Base-by-base conservation (phyloP, 371 early-diverging fungal species). In the Umbelopsis sp. region DNA sequence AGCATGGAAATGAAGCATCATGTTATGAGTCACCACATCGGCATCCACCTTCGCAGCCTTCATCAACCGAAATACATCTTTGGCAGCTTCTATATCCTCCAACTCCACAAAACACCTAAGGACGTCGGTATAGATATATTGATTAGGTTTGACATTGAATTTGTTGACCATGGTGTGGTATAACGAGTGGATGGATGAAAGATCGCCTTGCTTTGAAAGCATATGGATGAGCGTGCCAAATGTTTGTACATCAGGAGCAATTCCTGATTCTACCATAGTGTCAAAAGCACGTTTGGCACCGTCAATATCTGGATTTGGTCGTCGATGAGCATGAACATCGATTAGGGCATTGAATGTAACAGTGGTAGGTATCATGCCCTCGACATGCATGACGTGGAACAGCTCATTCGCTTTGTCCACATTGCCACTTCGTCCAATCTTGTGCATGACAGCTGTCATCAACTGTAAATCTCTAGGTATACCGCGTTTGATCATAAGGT, bases 331-430 rank as follows among this genome's bases (percentile, higher is more conserved):
- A 53, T 82, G 74, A 3, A 83, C 77, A 65, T 83, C 82, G n/a
- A 86, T 82, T 20, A 86, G 44, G 3, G 78, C 78, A 70, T 83
- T 84, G 53, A 78, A 81, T 7, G 84, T 83, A 22, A 82, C 74
- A 29, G 74, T 38, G 12, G 71, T 79, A 1, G 85, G 84, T 10
- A 45, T 65, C 18, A 77, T 50, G 6, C 62, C 63, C 12, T 72
- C 74, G 9, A 48, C 53, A 14, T 38, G 20, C 25, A 70, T 50
- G 74, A 81, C 74, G 38, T 81, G 65, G 6, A 83, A 74, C 8
- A 83, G 25, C 8, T 73, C 75, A 72, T 72, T 73, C 1, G 83
- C 69, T 29, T 68, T 62, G 4, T 71, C 65, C 6, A 80, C 44
- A 62, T 83, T 65, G 1, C 83, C 83, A 10, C 70, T 67, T 48